phyloP scores from a whole-genome alignment of 2,329 filamentous ascomycete species.

The Pezicula carpinea region DNA sequence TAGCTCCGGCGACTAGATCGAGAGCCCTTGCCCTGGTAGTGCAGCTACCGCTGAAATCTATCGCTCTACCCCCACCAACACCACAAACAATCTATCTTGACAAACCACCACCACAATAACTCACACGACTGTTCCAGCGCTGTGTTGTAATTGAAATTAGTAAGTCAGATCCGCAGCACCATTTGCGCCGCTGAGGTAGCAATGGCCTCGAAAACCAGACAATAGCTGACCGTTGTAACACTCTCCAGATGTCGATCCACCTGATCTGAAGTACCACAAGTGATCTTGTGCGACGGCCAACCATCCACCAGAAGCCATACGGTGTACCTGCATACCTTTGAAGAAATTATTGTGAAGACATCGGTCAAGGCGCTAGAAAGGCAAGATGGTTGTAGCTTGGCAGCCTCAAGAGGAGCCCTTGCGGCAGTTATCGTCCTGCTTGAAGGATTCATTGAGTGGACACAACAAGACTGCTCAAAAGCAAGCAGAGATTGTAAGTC shows the following conservation, averaged over 20 bases:
- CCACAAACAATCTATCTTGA: background rate
- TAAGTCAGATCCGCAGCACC: background rate
- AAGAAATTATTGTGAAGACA: conserved; percentile 11
- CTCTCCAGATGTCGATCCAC: conserved; percentile 22
- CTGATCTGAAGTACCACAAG: conserved; percentile 26
- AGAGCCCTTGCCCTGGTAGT: background rate
- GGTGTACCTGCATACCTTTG: conserved; percentile 27
- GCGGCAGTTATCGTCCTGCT: conserved; percentile 80
- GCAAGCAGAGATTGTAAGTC: conserved; percentile 79
- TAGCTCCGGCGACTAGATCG: no score
- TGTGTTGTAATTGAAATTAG: background rate
- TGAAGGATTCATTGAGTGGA: conserved; percentile 87
- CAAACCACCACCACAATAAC: background rate
- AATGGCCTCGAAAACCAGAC: background rate
- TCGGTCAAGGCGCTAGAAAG: conserved; percentile 14
- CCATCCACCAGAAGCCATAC: conserved; percentile 14
- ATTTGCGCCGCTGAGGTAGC: background rate
- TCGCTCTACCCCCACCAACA: background rate
- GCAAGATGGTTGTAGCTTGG: conserved; percentile 68
- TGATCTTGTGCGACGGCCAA: conserved; percentile 26
- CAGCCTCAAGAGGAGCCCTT: conserved; percentile 84
- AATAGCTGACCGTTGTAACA: conserved; percentile 12
- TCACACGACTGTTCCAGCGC: background rate
- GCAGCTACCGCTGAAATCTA: background rate
- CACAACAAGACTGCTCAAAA: conserved; percentile 77